Evolutionary conservation across 1,284 basidiomycete genomes (phyloP), one percentile per base, ranked within the genome.

Genomic region (Sporisorium sorghi): DNA sequence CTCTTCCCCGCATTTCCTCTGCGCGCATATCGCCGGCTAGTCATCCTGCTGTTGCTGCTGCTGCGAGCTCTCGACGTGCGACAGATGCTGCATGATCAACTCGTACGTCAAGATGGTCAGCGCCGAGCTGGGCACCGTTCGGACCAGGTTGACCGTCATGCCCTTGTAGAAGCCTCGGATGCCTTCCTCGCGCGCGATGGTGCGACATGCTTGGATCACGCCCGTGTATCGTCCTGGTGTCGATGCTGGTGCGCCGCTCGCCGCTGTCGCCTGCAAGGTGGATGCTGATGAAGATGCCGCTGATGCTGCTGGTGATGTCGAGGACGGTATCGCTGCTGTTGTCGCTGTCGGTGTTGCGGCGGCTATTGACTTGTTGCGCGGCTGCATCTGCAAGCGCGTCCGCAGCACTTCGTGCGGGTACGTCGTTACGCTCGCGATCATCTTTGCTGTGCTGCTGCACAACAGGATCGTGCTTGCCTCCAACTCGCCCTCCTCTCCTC

Each of bases 361-460:
- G 21, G 23, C 5, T 44, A 44, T 44, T 24, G 44, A 42, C 11
- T 44, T 19, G 10, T 33, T 40, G 3, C 57, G 19, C 1, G 78
- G 78, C 46, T 82, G 80, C 81, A 84, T 84, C 67, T 84, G 83
- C 32, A 84, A 51, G 7, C 80, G 47, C 2, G 83, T 84, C 28
- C 83, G 56, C 48, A 84, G 43, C 11, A 84, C 83, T 60, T 84
- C 83, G 61, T 84, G 83, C 21, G 83, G 83, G 47, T 84, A 84
- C 1, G 83, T 84, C 21, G 80, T 76, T 1, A 83, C 68, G 23
- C 69, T 75, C 3, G 83, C 83, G 17, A 84, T 79, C 83, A 84
- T 84, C 73, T 84, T 84, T 12, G 81, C 81, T 11, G 64, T 73
- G 40, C 79, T 78, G 39, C 73, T 77, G 69, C 83, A 84, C 21